Base-by-base conservation (phyloP, 23 red algal genomes). In the Porphyridium purpureum region DNA sequence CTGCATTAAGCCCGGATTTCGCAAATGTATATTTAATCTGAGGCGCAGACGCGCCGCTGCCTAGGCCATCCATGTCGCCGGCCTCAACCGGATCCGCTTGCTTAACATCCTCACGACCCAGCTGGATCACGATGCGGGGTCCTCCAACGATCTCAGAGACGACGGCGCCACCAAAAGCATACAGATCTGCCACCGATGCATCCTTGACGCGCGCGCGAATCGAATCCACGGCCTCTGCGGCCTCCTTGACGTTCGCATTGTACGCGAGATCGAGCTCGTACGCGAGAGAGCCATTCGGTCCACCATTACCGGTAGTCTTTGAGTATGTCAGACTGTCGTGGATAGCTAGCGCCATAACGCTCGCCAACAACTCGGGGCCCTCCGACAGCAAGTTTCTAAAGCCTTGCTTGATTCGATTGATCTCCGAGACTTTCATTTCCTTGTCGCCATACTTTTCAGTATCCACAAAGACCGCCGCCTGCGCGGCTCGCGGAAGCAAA, bases 121-220 rank as follows among this genome's bases (percentile, higher is more conserved):
- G 62, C 53, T 98, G 90, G 20, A 98, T 59, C 6, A 78, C 70
- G 27, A 98, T 81, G 4, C 79, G 57, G 24, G 90, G 90, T 29
- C 80, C 90, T 14, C 72, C 72, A n/a, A 74, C 58, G 8, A 98
- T 55, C 61, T 98, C 90, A 24, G 77, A 29, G 9, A 70, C 90
- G 49, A 98, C 90, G 14, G 80, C 60, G 32, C 90, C 90, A 4
- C 70, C 90, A 81, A 80, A 98, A 3, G 90, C 90, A 47, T 70
- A 80, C 9, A 66, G 73, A 55, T 98, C 90, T 7, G 79, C 90
- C 57, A 64, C 75, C 22, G 73, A 80, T 47, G 80, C 90, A 24
- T 67, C 57, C 49, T 70, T 67, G 25, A 62, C 56, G 6, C 57
- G 33, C 2, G 42, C 21, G 29, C 68, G 59, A 6, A 76, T 61